Conservation (phyloP, 2,329 filamentous ascomycete species). For the Cladophialophora immunda region DNA sequence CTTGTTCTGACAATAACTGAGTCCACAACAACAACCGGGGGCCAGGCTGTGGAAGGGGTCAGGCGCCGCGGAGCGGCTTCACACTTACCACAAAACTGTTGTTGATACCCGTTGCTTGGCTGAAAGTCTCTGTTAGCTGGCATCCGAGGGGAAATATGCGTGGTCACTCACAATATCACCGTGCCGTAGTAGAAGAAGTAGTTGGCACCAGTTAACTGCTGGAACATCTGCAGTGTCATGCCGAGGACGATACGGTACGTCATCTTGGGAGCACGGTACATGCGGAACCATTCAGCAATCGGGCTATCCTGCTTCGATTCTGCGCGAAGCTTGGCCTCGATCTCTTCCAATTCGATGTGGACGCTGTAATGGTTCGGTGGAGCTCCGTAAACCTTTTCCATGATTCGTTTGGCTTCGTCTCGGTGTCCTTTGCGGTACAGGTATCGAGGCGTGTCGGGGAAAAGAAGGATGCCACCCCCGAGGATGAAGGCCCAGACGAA, state of each 20-base stretch:
- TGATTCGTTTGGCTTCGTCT: conserved; percentile 60
- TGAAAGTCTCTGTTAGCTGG: background rate
- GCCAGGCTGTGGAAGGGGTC: background rate
- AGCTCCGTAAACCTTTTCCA: conserved; percentile 65
- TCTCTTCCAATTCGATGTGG: conserved; percentile 64
- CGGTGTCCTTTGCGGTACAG: conserved; percentile 65
- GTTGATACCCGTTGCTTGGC: conserved; percentile 65
- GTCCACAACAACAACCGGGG: background rate
- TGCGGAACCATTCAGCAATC: conserved; percentile 52
- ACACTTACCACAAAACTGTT: conserved; percentile 71
- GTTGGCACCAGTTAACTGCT: conserved; percentile 59
- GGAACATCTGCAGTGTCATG: conserved; percentile 56
- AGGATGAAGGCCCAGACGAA: conserved; percentile 65
- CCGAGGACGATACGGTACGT: conserved; percentile 56
- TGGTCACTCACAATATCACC: conserved; percentile 63
- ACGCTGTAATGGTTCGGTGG: conserved; percentile 64
- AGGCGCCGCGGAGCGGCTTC: background rate
- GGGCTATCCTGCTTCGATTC: conserved; percentile 62
- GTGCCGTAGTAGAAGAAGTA: conserved; percentile 63
- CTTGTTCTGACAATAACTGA: background rate
- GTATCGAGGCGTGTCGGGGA: conserved; percentile 66
- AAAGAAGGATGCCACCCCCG: conserved; percentile 61
- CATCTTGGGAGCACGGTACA: conserved; percentile 59
- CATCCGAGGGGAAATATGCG: background rate
- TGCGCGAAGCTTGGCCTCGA: conserved; percentile 61